Evolutionary conservation across 768 basidiomycete species (phyloP).

Genomic region (Tylopilus intermedius): DNA sequence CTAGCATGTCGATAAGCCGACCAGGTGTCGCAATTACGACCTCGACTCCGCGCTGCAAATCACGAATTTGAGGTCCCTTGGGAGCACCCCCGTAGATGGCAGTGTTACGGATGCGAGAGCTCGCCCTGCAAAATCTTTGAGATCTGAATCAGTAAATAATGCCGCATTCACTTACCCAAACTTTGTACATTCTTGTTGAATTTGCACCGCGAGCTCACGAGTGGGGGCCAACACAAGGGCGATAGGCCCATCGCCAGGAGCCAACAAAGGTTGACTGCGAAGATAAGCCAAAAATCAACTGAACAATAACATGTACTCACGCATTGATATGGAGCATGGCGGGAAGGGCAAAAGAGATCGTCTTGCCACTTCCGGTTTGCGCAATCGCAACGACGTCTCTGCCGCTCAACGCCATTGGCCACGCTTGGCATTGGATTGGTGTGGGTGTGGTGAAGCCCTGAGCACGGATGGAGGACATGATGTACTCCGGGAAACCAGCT

Average conservation of each 20-base stretch:
- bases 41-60: slow-evolving; percentile 94
- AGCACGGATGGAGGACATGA: slow-evolving; percentile 87
- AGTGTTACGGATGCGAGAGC: slow-evolving; percentile 95
- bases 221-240: slow-evolving; percentile 96
- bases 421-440: slow-evolving; percentile 97
- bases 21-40: slow-evolving; percentile 99
- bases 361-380: slow-evolving; percentile 98
- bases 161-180: slow-evolving; percentile 64
- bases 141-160: not conserved
- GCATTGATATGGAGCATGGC: slow-evolving; percentile 99
- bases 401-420: slow-evolving; percentile 97
- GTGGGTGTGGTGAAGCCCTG: slow-evolving; percentile 91
- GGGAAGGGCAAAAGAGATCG: slow-evolving; percentile 95
- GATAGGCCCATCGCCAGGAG: slow-evolving; percentile 95
- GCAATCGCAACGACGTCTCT: slow-evolving; percentile 95
- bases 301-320: slow-evolving; percentile 40
- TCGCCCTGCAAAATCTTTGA: slow-evolving; percentile 45
- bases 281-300: not conserved
- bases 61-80: slow-evolving; percentile 97
- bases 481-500: slow-evolving; percentile 92
- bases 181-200: slow-evolving; percentile 97
- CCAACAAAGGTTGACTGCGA: slow-evolving; percentile 79
- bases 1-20: slow-evolving; percentile 98
- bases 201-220: slow-evolving; percentile 97
- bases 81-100: slow-evolving; percentile 99